Evolutionary conservation across 371 early-diverging fungal species (phyloP).

Genomic region (Apophysomyces ossiformis): DNA sequence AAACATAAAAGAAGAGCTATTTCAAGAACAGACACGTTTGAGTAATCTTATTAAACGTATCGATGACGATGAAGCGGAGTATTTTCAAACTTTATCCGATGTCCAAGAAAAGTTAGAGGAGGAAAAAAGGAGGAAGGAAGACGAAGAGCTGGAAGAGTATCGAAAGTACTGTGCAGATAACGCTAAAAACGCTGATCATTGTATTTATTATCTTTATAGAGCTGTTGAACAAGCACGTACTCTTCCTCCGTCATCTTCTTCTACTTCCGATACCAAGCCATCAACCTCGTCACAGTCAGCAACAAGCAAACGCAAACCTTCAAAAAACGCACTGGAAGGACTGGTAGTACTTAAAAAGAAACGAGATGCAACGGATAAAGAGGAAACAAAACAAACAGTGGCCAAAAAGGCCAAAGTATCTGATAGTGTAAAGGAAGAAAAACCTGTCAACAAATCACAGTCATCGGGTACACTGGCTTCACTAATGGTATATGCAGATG

Average conservation of each 20-base stretch:
- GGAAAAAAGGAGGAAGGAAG: conserved; percentile 59
- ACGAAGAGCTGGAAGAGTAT: conserved; percentile 64
- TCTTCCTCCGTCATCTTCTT: background rate
- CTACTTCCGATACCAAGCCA: conserved; percentile 1
- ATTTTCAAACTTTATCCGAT: conserved; percentile 64
- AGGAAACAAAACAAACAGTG: conserved; percentile 4
- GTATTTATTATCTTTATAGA: conserved; percentile 16
- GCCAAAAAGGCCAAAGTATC: conserved; percentile 11
- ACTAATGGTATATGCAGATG: conserved; percentile 40
- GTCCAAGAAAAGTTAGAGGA: conserved; percentile 58
- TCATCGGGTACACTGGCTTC: conserved; percentile 20
- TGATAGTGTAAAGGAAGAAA: conserved; percentile 13
- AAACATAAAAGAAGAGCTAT: conserved; percentile 67
- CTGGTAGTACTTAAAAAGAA: conserved; percentile 42
- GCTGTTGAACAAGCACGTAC: conserved; percentile 26
- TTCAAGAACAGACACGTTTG: conserved; percentile 69
- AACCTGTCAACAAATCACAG: background rate
- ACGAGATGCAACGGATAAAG: conserved; percentile 21
- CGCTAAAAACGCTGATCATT: background rate
- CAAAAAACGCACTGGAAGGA: conserved; percentile 29
- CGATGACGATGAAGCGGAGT: conserved; percentile 80
- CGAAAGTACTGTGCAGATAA: conserved; percentile 46
- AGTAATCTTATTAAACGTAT: conserved; percentile 76
- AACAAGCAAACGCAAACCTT: conserved; percentile 14
- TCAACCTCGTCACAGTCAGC: background rate